A percentile compares a stretch with the other conserved stretches of the same genome.
These are phyloP conservation scores for Ophiocordyceps camponoti-leonardi DNA, from an alignment of 2,329 filamentous ascomycete species.

Conservation along the genomic window DNA sequence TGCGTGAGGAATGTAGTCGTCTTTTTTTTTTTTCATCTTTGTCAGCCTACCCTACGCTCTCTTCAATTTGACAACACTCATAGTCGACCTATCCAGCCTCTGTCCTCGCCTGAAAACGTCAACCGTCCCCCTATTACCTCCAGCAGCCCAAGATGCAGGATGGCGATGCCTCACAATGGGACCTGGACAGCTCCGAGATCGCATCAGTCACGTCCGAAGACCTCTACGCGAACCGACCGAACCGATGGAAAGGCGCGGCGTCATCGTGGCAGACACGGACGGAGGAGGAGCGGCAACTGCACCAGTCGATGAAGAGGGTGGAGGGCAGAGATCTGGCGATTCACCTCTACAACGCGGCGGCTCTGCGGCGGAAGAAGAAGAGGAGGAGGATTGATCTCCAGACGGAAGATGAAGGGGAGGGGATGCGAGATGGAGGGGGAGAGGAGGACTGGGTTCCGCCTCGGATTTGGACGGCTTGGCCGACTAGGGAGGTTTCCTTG, in stretches of 20 bases:
- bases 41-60: too few species aligned
- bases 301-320: conserved; percentile 43
- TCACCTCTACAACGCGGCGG: conserved; percentile 67
- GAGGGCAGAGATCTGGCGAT: conserved; percentile 50
- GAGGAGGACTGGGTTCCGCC: conserved; percentile 29
- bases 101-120: too few species aligned
- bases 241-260: conserved; percentile 52
- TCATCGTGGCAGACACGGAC: conserved; percentile 52
- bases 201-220: conserved; percentile 29
- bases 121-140: too few species aligned
- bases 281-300: conserved; percentile 42
- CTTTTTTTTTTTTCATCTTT: too few species aligned
- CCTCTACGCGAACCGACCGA: conserved; percentile 37
- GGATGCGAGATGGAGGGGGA: neutral
- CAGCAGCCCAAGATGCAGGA: conserved; percentile 1
- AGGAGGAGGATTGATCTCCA: neutral
- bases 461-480: conserved; percentile 72
- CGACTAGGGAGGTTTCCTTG: conserved; percentile 32
- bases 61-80: too few species aligned
- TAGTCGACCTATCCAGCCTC: too few species aligned
- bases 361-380: conserved; percentile 34
- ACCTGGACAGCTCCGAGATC: conserved; percentile 28
- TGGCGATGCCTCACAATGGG: conserved; percentile 13
- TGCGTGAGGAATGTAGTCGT: too few species aligned
- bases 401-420: neutral